Evolutionary conservation across 1,139 yeast species (phyloP), one percentile per base, ranked within the genome.

Genomic region (Candida dubliniensis): DNA sequence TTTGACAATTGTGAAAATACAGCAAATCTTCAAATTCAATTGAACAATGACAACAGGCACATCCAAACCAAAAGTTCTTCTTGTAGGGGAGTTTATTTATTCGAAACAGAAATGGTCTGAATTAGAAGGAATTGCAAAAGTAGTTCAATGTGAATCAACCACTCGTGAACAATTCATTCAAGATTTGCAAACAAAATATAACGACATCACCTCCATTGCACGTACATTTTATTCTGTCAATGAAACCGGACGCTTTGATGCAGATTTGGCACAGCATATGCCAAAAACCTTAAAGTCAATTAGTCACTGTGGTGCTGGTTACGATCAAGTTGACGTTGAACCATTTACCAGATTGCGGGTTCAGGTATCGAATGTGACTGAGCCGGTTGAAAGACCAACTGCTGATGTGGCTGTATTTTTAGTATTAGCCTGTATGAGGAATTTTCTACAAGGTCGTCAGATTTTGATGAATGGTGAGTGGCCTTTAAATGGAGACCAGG

Each of bases 221-320:
- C 68, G 86, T 52, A 77, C 83, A 2, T 78, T 74, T 46, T 69
- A 60, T 2, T 71, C 79, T 47, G 57, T 67, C 8, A 47, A 45
- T 8, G 58, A 64, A 48, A 84, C 93, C 1, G 97, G 97, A 1
- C 62, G 82, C 42, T 79, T 89, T 56, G 96, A 89, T 59, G 78
- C 74, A 42, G 95, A 87, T 55, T 63, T 91, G 52, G 76, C 84
- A n/a, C 56, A 64, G 10, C 62, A 62, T 25, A 67, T 91, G 42
- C 95, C 96, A 3, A 50, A 70, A 1, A 60, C 81, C 0, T 74
- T 90, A 24, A 79, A 80, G 56, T 76, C 80, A 12, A 72, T 91
- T 15, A 74, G 87, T 53, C 95, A 88, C 64, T 75, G 79, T 54
- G 96, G 97, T 44, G 98, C 98, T 0, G 98, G 98, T 8, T 91